Percentiles rank a stretch among this genome's conserved stretches.
These are phyloP conservation scores for Leishmania amazonensis DNA, from an alignment of 208 protist genomes.

Conservation along the genomic window DNA sequence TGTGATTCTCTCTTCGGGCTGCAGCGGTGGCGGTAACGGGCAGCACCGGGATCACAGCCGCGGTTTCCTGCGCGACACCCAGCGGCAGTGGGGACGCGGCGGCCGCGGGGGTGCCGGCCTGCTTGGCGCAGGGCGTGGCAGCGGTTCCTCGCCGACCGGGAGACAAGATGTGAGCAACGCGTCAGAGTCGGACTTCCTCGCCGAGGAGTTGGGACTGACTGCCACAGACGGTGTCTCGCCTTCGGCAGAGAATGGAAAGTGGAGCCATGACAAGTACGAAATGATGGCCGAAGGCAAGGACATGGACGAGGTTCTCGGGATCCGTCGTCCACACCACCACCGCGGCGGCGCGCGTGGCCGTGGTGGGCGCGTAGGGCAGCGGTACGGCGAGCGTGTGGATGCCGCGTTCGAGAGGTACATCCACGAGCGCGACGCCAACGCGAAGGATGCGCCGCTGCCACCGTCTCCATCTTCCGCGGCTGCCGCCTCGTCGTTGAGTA, in stretches of 20 bases:
- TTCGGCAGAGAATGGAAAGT: constrained; percentile 32
- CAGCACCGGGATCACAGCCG: constrained; percentile 25
- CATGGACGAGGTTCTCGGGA: constrained; percentile 57
- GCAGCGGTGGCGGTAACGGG: background rate
- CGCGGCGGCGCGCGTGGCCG: constrained; percentile 42
- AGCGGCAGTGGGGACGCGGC: constrained; percentile 17
- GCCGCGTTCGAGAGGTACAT: constrained; percentile 61
- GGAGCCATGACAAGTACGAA: constrained; percentile 84
- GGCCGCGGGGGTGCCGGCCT: constrained; percentile 9
- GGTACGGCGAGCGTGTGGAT: constrained; percentile 46
- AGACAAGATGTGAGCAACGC: background rate
- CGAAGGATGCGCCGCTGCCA: constrained; percentile 4
- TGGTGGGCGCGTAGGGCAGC: constrained; percentile 31
- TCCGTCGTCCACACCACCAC: constrained; percentile 18
- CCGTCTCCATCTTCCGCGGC: background rate
- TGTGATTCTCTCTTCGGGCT: constrained; percentile 57
- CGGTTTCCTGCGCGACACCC: constrained; percentile 36
- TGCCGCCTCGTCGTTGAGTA: background rate
- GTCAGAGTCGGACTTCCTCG: background rate
- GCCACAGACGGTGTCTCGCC: background rate
- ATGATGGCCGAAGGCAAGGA: constrained; percentile 53
- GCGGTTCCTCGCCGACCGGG: background rate
- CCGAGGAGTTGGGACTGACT: background rate
- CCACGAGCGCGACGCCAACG: constrained; percentile 37
- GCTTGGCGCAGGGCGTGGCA: constrained; percentile 2